phyloP scores from a whole-genome alignment of 257 asterid genomes.

The Oldenlandia corymbosa region DNA sequence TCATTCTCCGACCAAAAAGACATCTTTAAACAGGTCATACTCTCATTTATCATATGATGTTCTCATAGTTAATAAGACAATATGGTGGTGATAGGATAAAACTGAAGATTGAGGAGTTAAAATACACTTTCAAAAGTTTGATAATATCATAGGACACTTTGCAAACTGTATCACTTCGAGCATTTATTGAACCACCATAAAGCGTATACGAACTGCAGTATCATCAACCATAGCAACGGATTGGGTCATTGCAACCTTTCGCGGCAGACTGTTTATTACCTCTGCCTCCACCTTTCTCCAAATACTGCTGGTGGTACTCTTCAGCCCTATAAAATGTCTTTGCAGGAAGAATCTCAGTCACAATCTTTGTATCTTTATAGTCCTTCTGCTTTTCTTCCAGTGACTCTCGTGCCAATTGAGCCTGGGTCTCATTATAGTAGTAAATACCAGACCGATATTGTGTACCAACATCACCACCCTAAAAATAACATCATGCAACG shows the following conservation, averaged over 20 bases:
- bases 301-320: slow-evolving; percentile 83
- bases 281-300: slow-evolving; percentile 66
- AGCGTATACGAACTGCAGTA: not conserved
- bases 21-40: not conserved
- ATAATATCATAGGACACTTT: not conserved
- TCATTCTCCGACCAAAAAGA: not conserved
- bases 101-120: not conserved
- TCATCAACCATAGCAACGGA: slow-evolving; percentile 82
- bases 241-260: slow-evolving; percentile 77
- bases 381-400: slow-evolving; percentile 55
- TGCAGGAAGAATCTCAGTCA: slow-evolving; percentile 66
- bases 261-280: slow-evolving; percentile 67
- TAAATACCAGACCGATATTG: slow-evolving; percentile 78
- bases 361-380: slow-evolving; percentile 32
- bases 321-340: slow-evolving; percentile 73
- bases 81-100: not conserved
- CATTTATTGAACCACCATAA: not conserved
- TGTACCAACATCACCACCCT: slow-evolving; percentile 73
- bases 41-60: not conserved
- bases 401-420: slow-evolving; percentile 51
- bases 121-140: not conserved
- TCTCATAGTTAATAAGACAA: too few species aligned
- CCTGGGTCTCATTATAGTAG: slow-evolving; percentile 54
- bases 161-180: not conserved
- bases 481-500: not conserved